Evolutionary conservation across 345 rosid genomes (phyloP).

Genomic region (Eucalyptus rudis): DNA sequence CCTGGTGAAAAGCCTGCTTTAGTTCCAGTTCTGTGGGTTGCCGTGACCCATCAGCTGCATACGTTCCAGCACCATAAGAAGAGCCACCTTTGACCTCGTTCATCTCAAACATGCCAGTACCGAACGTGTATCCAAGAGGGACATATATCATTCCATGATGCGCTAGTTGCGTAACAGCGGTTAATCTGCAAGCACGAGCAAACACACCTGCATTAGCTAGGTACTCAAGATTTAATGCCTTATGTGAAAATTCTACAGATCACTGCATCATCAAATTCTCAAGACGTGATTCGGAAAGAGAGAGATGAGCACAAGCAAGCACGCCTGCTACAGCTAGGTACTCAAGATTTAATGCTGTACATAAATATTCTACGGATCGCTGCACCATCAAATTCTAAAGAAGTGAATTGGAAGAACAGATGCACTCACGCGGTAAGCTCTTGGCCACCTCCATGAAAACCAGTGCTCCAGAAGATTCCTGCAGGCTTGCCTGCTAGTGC

Average conservation of each 20-base stretch:
- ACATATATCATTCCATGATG: slow-evolving; percentile 92
- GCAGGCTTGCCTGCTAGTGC: slow-evolving; percentile 96
- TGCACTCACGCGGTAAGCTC: slow-evolving; percentile 88
- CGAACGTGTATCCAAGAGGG: slow-evolving; percentile 85
- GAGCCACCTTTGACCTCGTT: slow-evolving; percentile 89
- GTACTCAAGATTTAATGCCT: background rate
- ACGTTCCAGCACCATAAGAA: slow-evolving; percentile 87
- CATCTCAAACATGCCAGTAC: slow-evolving; percentile 82
- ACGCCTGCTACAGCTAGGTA: background rate
- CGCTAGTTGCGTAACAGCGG: slow-evolving; percentile 76
- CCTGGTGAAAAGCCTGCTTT: slow-evolving; percentile 75
- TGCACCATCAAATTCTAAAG: background rate
- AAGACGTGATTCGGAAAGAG: background rate
- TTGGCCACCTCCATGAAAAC: slow-evolving; percentile 94
- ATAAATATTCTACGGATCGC: background rate
- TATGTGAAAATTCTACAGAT: background rate
- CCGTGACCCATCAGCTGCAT: slow-evolving; percentile 76
- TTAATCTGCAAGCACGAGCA: slow-evolving; percentile 30
- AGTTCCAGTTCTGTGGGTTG: slow-evolving; percentile 76
- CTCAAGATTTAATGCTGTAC: background rate
- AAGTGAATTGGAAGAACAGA: background rate
- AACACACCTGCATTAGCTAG: background rate
- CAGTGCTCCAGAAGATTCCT: slow-evolving; percentile 97
- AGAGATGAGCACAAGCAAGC: background rate
- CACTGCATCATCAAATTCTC: background rate